These are phyloP conservation scores for Candida pseudofarinosa DNA, from an alignment of 805 yeast species.

Conservation along the genomic window DNA sequence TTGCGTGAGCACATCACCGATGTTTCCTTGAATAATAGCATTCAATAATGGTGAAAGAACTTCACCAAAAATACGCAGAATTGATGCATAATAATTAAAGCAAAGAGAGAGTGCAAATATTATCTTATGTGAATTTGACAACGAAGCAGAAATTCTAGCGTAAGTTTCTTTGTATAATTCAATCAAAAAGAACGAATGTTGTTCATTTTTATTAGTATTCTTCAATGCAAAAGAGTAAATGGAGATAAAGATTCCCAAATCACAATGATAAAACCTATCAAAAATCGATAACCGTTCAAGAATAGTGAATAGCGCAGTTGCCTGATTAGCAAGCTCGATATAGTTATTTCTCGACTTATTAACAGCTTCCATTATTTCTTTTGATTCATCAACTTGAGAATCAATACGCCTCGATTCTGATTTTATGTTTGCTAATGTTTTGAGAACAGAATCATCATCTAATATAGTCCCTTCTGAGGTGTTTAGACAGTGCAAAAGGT, in stretches of 20 bases:
- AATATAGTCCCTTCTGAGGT: conserved; percentile 57
- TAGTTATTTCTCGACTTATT: conserved; percentile 46
- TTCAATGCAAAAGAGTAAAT: conserved; percentile 13
- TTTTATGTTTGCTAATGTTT: conserved; percentile 63
- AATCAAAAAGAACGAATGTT: conserved; percentile 24
- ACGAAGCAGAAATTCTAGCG: conserved; percentile 42
- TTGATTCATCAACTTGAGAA: conserved; percentile 50
- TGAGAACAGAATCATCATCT: conserved; percentile 59
- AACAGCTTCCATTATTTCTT: conserved; percentile 50
- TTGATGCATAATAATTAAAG: conserved; percentile 17
- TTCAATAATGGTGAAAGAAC: conserved; percentile 10
- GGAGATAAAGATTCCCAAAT: conserved; percentile 35
- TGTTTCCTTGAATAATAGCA: conserved; percentile 1
- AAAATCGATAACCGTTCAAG: conserved; percentile 34
- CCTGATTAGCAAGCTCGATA: conserved; percentile 51
- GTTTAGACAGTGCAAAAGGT: conserved; percentile 54
- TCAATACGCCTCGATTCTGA: conserved; percentile 54
- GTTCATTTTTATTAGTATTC: conserved; percentile 11
- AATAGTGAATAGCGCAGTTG: conserved; percentile 47
- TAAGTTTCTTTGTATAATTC: conserved; percentile 46
- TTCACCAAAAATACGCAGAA: conserved; percentile 7
- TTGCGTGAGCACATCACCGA: neutral
- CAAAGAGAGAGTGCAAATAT: conserved; percentile 41
- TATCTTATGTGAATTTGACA: conserved; percentile 42
- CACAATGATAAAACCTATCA: conserved; percentile 57